Base-by-base conservation (phyloP, 352 stramenopile genomes). In the Phytophthora chlamydospora region DNA sequence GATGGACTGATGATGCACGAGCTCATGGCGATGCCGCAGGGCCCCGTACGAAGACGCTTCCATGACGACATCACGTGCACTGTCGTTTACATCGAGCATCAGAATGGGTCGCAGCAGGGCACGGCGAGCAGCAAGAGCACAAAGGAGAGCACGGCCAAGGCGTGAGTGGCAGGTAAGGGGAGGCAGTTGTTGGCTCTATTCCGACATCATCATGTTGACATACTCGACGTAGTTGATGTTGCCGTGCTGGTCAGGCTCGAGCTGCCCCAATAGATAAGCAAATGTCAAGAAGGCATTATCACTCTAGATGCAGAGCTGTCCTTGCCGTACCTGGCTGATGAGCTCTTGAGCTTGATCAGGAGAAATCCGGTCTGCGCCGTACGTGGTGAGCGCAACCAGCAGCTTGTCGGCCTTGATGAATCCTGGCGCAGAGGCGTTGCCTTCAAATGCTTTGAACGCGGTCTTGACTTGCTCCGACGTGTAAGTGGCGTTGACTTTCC, bases 141-240 rank as follows among this genome's bases (percentile, higher is more conserved):
- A 24, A n/a, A 48, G 34, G 24, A 73, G 39, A 61, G 16, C 32
- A 27, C 31, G 5, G 34, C 35, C n/a, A 10, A 63, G 9, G 50
- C 24, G 17, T 67, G 44, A 65, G 33, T 32, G 6, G 14, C 61
- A 62, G 44, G 27, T 10, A 45, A 58, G 21, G 27, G 16, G 33
- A 51, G 33, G 29, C 21, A 43, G 33, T 17, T 43, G 27, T 47
- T 51, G 39, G 14, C 42, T 65, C 64, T 83, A 91, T 71, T 94
- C 80, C 12, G 76, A 83, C 91, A 98, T 97, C 91, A 98, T 98
- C 84, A 98, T 98, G 62, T 97, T 97, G 9, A 98, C 87, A 66
- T 98, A 98, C 47, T 97, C 90, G 14, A 93, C 56, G 63, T 97
- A 98, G 74, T 98, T 97, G 65, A 98, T 95, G 61, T 96, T 86